Base-by-base conservation (phyloP, 2,329 filamentous ascomycete genomes). In the Alternaria novae-zelandiae region DNA sequence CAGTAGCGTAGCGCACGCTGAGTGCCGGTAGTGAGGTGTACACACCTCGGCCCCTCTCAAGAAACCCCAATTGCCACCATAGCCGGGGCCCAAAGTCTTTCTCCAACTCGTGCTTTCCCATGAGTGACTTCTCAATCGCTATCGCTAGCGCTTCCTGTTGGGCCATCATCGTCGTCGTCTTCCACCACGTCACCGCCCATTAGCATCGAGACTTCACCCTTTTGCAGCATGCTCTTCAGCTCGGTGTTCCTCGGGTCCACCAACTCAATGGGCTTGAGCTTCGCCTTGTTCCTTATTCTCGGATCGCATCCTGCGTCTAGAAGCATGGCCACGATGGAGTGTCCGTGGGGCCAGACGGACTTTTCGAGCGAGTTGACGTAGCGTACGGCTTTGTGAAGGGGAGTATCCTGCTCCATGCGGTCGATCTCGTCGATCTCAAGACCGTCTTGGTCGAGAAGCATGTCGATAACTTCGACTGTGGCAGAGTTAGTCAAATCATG, bases 341-440 rank as follows among this genome's bases (percentile, higher is more conserved):
- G 83, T 70, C 90, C 91, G 68, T 88, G 89, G n/a, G 86, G 83
- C 80, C 88, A 87, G 78, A 92, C 88, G 59, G 85, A 85, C 47
- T 85, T 82, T 36, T 86, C 85, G 74, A 92, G 86, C 59, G 82
- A 82, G 85, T 94, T 94, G 82, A 91, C 87, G 85, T 89, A 95
- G 74, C 90, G 87, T 70, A 96, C 88, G 59, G 89, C 92, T 75
- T 88, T 88, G 85, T 96, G 93, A 63, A 96, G 85, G 28, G 91
- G 91, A 3, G 92, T 94, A 81, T 96, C 92, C 66, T 87, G 86
- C 63, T 95, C 91, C 74, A 86, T 79, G 71, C 87, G 87, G 82
- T 89, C 91, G 74, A 89, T 74, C 58, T 91, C 91, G 82, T 96
- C 93, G 82, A 94, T 95, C 82, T 96, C 93, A 79, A 96, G 90